These are phyloP conservation scores for Zelopaecilomyces penicillatus DNA, from an alignment of 2,329 filamentous ascomycete species.

Conservation along the genomic window DNA sequence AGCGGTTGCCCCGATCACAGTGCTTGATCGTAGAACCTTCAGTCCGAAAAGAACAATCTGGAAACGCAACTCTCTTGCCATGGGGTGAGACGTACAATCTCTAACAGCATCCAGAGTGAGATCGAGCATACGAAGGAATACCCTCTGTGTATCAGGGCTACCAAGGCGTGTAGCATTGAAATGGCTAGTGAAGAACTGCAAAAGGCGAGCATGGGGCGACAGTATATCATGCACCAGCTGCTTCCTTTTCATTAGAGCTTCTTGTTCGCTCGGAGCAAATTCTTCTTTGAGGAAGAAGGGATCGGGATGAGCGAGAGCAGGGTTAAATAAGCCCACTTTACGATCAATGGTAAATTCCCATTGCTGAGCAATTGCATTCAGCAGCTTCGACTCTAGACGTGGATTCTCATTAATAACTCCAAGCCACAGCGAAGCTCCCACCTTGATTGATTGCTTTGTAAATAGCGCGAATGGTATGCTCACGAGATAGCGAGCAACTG, in stretches of 20 bases:
- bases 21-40: slow-evolving; percentile 65
- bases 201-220: slow-evolving; percentile 73
- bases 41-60: slow-evolving; percentile 78
- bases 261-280: slow-evolving; percentile 83
- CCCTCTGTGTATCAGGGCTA: slow-evolving; percentile 69
- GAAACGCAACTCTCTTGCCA: slow-evolving; percentile 87
- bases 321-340: slow-evolving; percentile 73
- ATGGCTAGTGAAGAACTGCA: slow-evolving; percentile 89
- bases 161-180: slow-evolving; percentile 89
- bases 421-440: slow-evolving; percentile 92
- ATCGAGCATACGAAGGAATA: slow-evolving; percentile 75
- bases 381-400: slow-evolving; percentile 72
- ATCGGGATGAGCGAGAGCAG: slow-evolving; percentile 63
- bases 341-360: slow-evolving; percentile 81
- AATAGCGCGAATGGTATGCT: slow-evolving; percentile 89
- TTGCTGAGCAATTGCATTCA: slow-evolving; percentile 79
- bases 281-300: slow-evolving; percentile 89
- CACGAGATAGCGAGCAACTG: slow-evolving; percentile 80
- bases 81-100: slow-evolving; percentile 65
- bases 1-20: slow-evolving; percentile 51
- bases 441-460: slow-evolving; percentile 88
- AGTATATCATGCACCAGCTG: slow-evolving; percentile 75
- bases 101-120: slow-evolving; percentile 69
- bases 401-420: slow-evolving; percentile 96
- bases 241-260: slow-evolving; percentile 63